Evolutionary conservation across 2,329 filamentous ascomycete genomes (phyloP).

Genomic region (Ophioceras dolichostomum): DNA sequence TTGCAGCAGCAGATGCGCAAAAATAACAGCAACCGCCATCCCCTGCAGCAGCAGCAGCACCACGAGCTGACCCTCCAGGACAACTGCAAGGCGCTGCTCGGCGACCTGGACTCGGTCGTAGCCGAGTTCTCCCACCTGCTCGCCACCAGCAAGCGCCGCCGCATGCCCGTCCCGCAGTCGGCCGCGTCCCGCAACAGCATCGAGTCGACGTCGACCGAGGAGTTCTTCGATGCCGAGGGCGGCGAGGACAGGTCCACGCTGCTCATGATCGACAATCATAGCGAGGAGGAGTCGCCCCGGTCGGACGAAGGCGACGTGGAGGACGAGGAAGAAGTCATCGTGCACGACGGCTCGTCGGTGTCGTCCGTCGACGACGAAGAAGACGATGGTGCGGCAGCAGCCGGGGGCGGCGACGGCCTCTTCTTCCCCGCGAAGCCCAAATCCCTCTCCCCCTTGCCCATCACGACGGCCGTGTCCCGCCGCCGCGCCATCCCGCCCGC

Average conservation of each 20-base stretch:
- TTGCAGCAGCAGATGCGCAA: not conserved
- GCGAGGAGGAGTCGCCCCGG: constrained; percentile 44
- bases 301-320: constrained; percentile 15
- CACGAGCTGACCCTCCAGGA: constrained; percentile 47
- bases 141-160: constrained; percentile 65
- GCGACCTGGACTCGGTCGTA: constrained; percentile 74
- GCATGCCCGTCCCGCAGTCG: constrained; percentile 39
- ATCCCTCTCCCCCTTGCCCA: constrained; percentile 63
- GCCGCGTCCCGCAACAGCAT: constrained; percentile 49
- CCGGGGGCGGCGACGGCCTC: constrained; percentile 45
- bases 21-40: constrained; percentile 7
- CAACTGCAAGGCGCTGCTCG: constrained; percentile 71
- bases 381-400: constrained; percentile 26
- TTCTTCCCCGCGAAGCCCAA: constrained; percentile 60
- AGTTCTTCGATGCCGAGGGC: constrained; percentile 88
- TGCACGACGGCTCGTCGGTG: constrained; percentile 48
- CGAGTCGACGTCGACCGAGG: constrained; percentile 70
- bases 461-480: constrained; percentile 51
- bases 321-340: constrained; percentile 41
- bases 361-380: constrained; percentile 50
- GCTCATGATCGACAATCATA: constrained; percentile 59
- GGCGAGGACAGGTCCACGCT: constrained; percentile 52
- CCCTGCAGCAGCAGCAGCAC: constrained; percentile 22
- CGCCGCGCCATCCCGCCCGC: constrained; percentile 60
- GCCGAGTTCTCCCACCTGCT: constrained; percentile 70